Conservation (phyloP, 192 early-diverging fungal species). For the Entomortierella beljakovae region DNA sequence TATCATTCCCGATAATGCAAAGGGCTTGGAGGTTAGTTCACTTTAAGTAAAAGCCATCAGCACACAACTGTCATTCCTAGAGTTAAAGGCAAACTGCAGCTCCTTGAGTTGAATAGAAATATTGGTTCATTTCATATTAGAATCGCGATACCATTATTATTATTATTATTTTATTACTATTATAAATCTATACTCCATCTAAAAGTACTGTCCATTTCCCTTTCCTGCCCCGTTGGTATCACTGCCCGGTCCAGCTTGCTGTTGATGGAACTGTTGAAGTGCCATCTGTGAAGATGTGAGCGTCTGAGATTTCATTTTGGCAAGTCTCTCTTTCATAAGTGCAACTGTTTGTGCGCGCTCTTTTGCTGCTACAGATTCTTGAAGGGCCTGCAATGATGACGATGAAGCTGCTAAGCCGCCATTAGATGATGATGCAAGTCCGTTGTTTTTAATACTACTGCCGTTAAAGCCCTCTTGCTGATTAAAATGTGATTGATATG, state of each 20-base stretch:
- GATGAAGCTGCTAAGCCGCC: constrained; percentile 6
- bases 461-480: constrained; percentile 14
- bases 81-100: too few species aligned
- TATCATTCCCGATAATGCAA: too few species aligned
- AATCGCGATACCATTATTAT: too few species aligned
- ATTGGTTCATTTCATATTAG: too few species aligned
- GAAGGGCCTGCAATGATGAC: constrained; percentile 35
- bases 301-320: constrained; percentile 67
- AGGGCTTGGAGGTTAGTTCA: too few species aligned
- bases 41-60: too few species aligned
- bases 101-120: too few species aligned
- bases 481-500: constrained; percentile 22
- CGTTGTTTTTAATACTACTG: not conserved
- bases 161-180: too few species aligned
- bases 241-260: constrained; percentile 13
- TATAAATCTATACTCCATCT: not conserved
- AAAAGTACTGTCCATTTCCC: constrained; percentile 35
- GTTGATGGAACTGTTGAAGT: constrained; percentile 48
- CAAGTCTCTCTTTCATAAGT: constrained; percentile 73
- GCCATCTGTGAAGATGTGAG: constrained; percentile 43
- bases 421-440: not conserved
- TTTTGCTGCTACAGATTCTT: constrained; percentile 50
- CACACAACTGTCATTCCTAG: too few species aligned
- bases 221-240: constrained; percentile 6
- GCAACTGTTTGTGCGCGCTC: constrained; percentile 71